Conservation (phyloP, 768 basidiomycete species). For the Russula dissimulans region DNA sequence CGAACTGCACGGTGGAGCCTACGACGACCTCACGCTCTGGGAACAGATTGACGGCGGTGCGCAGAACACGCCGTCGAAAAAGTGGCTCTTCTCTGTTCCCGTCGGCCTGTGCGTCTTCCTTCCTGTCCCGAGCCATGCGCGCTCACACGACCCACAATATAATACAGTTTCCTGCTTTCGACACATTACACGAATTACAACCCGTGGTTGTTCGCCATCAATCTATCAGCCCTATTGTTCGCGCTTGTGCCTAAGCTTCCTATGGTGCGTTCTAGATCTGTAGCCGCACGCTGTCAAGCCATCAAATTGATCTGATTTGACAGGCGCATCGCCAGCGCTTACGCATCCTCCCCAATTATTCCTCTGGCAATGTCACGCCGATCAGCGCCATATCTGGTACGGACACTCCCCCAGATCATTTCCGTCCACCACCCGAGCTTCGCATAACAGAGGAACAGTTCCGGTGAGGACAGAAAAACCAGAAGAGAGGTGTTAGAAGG, state of each 20-base stretch:
- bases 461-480: conserved; percentile 19
- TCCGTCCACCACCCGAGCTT: conserved; percentile 25
- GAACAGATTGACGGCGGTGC: conserved; percentile 99
- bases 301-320: not conserved
- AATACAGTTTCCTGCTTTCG: conserved; percentile 72
- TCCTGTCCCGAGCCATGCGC: not conserved
- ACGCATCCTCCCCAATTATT: conserved; percentile 59
- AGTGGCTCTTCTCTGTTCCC: conserved; percentile 89
- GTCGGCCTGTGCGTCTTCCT: conserved; percentile 64
- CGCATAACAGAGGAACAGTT: conserved; percentile 42
- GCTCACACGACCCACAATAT: conserved; percentile 13
- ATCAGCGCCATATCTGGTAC: conserved; percentile 49
- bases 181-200: conserved; percentile 98
- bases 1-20: conserved; percentile 82
- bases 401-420: conserved; percentile 25
- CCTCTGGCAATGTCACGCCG: conserved; percentile 60
- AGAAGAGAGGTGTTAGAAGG: conserved; percentile 4
- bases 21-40: conserved; percentile 97
- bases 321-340: conserved; percentile 80
- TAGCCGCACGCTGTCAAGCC: not conserved
- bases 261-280: conserved; percentile 42
- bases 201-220: conserved; percentile 87
- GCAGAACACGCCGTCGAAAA: conserved; percentile 97
- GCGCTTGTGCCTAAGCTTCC: conserved; percentile 95
- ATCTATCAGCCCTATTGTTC: conserved; percentile 69